Conservation (phyloP, 495 filamentous ascomycete genomes). For the Hypoxylon rickii region DNA sequence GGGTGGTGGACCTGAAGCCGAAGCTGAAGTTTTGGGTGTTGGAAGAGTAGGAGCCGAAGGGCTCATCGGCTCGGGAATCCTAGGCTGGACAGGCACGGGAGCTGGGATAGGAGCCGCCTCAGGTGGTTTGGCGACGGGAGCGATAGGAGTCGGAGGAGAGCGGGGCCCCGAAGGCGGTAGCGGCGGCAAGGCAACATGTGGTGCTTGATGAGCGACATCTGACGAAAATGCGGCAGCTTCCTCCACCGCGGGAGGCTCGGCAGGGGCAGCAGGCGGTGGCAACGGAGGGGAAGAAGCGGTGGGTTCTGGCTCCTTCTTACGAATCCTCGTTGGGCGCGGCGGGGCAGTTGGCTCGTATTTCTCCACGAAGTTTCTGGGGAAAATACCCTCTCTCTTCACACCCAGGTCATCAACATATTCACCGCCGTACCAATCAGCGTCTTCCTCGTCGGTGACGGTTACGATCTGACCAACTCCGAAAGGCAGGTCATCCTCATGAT, state of each 20-base stretch:
- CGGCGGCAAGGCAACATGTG: constrained; percentile 32
- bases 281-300: constrained; percentile 62
- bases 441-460: constrained; percentile 89
- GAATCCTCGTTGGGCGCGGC: constrained; percentile 75
- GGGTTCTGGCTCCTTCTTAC: constrained; percentile 71
- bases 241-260: constrained; percentile 44
- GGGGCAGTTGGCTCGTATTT: constrained; percentile 89
- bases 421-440: constrained; percentile 92
- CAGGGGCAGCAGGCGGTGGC: constrained; percentile 62
- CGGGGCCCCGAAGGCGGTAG: constrained; percentile 34
- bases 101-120: constrained; percentile 49
- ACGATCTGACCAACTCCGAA: constrained; percentile 87
- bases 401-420: constrained; percentile 81
- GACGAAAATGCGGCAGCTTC: constrained; percentile 43
- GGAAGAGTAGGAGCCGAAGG: constrained; percentile 40
- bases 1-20: constrained; percentile 48
- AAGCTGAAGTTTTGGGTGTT: constrained; percentile 54
- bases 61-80: constrained; percentile 33
- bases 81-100: constrained; percentile 44
- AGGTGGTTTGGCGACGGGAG: constrained; percentile 44
- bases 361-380: constrained; percentile 97
- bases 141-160: constrained; percentile 33
- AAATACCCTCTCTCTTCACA: constrained; percentile 81
- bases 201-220: constrained; percentile 40
- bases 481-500: constrained; percentile 90